phyloP scores from a whole-genome alignment of 2,329 filamentous ascomycete species.

The Hypomyces perniciosus region DNA sequence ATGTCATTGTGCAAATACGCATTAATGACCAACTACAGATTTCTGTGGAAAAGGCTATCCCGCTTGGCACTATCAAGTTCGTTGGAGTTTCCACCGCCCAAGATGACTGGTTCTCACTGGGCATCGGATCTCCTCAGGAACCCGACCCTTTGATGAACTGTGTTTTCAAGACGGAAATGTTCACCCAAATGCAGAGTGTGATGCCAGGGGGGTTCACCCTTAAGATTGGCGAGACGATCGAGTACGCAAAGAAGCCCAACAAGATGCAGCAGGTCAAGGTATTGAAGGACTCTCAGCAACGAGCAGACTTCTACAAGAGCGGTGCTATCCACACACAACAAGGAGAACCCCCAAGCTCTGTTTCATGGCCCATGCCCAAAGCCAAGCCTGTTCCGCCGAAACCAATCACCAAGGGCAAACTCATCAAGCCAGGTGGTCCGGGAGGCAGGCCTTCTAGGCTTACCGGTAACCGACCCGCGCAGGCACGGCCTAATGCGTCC shows the following conservation, averaged over 20 bases:
- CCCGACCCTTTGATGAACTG: conserved; percentile 91
- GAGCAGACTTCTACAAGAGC: conserved; percentile 88
- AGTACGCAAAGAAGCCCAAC: conserved; percentile 96
- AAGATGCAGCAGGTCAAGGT: conserved; percentile 88
- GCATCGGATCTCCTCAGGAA: conserved; percentile 83
- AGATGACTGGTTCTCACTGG: conserved; percentile 96
- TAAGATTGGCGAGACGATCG: conserved; percentile 76
- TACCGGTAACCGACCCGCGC: conserved; percentile 42
- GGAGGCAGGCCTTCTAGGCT: conserved; percentile 72
- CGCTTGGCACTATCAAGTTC: conserved; percentile 83
- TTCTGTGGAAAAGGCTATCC: conserved; percentile 71
- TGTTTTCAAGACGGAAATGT: conserved; percentile 93
- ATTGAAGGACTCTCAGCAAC: conserved; percentile 73
- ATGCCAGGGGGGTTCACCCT: conserved; percentile 77
- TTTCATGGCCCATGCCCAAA: conserved; percentile 79
- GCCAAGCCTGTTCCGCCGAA: conserved; percentile 80
- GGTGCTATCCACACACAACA: conserved; percentile 78
- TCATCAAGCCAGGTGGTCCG: conserved; percentile 86
- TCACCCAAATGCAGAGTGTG: conserved; percentile 78
- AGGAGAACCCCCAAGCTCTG: conserved; percentile 77
- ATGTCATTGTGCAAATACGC: conserved; percentile 78
- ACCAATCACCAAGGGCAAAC: conserved; percentile 87
- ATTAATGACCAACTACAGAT: conserved; percentile 80
- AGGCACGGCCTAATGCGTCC: conserved; percentile 36
- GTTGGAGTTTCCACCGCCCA: conserved; percentile 73